These are phyloP conservation scores for Ophiostoma sp. DNA, from an alignment of 2,329 filamentous ascomycete genomes.

Conservation along the genomic window DNA sequence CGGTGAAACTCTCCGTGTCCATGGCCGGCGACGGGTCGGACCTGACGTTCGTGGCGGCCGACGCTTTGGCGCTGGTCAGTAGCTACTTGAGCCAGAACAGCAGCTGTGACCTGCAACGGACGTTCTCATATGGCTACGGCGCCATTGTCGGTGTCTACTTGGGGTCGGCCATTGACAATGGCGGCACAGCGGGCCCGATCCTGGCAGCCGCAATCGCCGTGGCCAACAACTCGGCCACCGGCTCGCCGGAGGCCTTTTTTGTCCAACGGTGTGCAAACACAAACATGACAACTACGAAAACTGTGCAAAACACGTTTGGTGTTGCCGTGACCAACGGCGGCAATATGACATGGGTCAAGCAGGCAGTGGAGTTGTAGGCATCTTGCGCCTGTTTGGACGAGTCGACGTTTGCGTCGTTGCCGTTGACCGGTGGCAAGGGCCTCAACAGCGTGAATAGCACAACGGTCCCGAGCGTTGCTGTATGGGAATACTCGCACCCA, in stretches of 20 bases:
- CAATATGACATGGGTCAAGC: background rate
- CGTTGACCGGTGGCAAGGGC: background rate
- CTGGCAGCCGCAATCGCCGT: background rate
- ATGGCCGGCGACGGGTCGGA: background rate
- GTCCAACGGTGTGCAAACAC: background rate
- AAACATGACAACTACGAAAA: background rate
- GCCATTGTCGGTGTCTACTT: background rate
- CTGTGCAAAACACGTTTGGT: background rate
- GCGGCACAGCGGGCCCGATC: background rate
- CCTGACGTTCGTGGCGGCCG: background rate
- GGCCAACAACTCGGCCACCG: background rate
- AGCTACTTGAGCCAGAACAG: background rate
- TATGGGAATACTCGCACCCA: background rate
- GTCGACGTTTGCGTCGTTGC: background rate
- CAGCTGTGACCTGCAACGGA: background rate
- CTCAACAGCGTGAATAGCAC: background rate
- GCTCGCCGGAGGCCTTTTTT: conserved; percentile 1
- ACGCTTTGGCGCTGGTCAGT: background rate
- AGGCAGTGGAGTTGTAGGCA: background rate
- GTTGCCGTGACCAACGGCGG: background rate
- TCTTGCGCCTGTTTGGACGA: background rate
- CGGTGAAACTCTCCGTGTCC: background rate
- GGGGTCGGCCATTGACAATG: background rate
- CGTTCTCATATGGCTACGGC: background rate
- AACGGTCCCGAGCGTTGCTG: background rate